These are phyloP conservation scores for Boletus vinaceobasis DNA, from an alignment of 768 basidiomycete genomes.

Conservation along the genomic window DNA sequence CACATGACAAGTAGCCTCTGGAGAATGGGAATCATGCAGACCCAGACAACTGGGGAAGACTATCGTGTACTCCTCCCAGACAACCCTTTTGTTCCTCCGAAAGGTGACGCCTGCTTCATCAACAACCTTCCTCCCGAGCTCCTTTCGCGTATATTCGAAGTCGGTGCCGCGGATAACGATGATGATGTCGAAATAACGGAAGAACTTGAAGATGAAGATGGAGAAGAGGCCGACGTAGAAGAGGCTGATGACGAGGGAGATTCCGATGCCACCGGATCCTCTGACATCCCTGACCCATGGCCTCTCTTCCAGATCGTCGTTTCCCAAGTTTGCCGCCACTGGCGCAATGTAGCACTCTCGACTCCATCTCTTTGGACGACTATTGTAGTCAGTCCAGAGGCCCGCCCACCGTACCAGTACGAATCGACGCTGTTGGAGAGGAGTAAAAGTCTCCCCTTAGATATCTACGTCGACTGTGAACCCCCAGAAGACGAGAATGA, in stretches of 20 bases:
- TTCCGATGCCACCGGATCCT: slow-evolving; percentile 4
- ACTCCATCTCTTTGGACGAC: slow-evolving; percentile 56
- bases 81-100: slow-evolving; percentile 49
- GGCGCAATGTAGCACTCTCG: slow-evolving; percentile 52
- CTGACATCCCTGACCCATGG: neutral
- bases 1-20: neutral
- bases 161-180: slow-evolving; percentile 40
- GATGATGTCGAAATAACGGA: neutral
- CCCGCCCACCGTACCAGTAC: slow-evolving; percentile 42
- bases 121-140: slow-evolving; percentile 56
- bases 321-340: slow-evolving; percentile 60
- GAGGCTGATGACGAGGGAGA: slow-evolving; percentile 1
- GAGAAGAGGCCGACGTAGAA: neutral
- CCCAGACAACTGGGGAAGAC: neutral
- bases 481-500: slow-evolving; percentile 20
- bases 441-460: slow-evolving; percentile 51
- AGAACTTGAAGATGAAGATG: neutral
- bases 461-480: slow-evolving; percentile 48
- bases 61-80: slow-evolving; percentile 32
- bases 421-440: slow-evolving; percentile 48
- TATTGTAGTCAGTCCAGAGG: slow-evolving; percentile 26
- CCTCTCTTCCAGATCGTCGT: slow-evolving; percentile 50
- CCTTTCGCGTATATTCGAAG: slow-evolving; percentile 51
- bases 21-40: slow-evolving; percentile 3
- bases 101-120: slow-evolving; percentile 41